Evolutionary conservation across 148 eudicot genomes (phyloP).

Genomic region (Cornus kousa): DNA sequence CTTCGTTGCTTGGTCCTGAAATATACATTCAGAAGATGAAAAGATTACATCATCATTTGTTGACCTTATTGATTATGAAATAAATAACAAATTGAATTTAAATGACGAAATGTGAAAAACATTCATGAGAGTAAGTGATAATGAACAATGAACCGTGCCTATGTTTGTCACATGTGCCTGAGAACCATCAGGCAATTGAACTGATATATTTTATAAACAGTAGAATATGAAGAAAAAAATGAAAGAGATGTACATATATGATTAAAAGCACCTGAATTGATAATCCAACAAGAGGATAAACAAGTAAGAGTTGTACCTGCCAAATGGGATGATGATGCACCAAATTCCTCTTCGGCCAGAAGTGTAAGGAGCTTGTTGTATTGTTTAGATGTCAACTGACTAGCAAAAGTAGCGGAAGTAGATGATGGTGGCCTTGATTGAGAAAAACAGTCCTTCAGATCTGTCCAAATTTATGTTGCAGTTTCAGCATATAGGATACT

Average conservation of each 20-base stretch:
- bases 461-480: conserved; percentile 1
- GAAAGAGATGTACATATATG: no score
- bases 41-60: conserved; percentile 5
- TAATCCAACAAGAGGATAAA: no score
- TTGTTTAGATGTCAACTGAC: no score
- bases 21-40: conserved; percentile 7
- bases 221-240: neutral
- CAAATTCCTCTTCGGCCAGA: no score
- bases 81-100: conserved; percentile 14
- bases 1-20: conserved; percentile 9
- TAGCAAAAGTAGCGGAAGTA: no score
- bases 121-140: neutral
- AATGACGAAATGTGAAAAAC: conserved; percentile 6
- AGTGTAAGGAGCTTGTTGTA: no score
- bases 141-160: neutral
- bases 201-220: neutral
- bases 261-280: no score
- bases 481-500: conserved; percentile 11
- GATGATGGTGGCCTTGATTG: neutral
- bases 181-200: conserved; percentile 10
- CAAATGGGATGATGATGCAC: no score
- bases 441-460: conserved; percentile 12
- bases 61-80: conserved; percentile 11
- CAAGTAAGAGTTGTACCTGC: no score
- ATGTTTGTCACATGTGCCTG: conserved; percentile 1